phyloP scores from a whole-genome alignment of 305 asterid species.

The Salvia sclarea region DNA sequence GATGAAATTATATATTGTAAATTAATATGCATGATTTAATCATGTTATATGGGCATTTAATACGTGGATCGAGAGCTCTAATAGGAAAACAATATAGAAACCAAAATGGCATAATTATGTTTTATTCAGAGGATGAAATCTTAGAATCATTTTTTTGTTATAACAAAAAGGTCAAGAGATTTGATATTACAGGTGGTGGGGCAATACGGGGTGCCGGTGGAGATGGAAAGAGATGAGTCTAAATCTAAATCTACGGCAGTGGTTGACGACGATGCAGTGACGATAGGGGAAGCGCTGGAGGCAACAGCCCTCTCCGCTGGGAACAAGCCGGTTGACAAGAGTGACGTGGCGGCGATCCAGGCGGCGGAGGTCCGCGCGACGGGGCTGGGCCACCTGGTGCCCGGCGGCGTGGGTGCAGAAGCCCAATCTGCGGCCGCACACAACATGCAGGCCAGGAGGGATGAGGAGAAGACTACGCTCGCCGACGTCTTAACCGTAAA shows the following conservation, averaged over 20 bases:
- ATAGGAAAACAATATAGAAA: background rate
- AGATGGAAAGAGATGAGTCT: background rate
- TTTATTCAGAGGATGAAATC: no score
- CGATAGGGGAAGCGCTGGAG: conserved; percentile 64
- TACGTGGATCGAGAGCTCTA: background rate
- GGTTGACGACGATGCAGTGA: conserved; percentile 31
- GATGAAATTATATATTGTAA: no score
- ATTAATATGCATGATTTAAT: no score
- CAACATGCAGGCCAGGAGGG: conserved; percentile 31
- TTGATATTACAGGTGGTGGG: conserved; percentile 43
- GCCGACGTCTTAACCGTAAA: conserved; percentile 46
- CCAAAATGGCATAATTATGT: no score
- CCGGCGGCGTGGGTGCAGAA: conserved; percentile 48
- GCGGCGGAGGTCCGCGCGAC: conserved; percentile 58
- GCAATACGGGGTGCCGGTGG: conserved; percentile 39
- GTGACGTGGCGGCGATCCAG: conserved; percentile 60
- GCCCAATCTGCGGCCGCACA: conserved; percentile 50
- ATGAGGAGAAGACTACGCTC: conserved; percentile 51
- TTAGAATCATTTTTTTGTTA: no score
- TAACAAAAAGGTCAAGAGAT: no score
- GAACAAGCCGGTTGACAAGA: conserved; percentile 40
- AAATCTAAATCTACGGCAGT: background rate
- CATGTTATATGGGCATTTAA: no score
- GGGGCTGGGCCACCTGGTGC: conserved; percentile 42
- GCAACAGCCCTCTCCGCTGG: conserved; percentile 50